A percentile compares a stretch with the other conserved stretches of the same genome.
Evolutionary conservation across 208 protist genomes (phyloP).

Genomic region (Acanthamoeba healyi): DNA sequence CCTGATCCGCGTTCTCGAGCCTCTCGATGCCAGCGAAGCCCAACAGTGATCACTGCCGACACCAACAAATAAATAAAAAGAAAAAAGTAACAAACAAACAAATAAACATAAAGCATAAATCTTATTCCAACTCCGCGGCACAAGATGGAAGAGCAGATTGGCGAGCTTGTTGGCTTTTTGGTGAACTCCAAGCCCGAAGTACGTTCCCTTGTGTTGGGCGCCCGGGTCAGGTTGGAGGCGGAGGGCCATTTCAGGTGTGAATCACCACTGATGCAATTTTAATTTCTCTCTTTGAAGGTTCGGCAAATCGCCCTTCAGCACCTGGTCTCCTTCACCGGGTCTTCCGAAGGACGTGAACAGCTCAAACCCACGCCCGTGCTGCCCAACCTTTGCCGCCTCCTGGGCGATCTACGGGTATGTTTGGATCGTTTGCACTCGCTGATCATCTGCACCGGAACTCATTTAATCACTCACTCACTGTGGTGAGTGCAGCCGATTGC

Average conservation of each 20-base stretch:
- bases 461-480: background rate
- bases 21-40: slow-evolving; percentile 26
- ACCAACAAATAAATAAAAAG: background rate
- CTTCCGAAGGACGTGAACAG: slow-evolving; percentile 21
- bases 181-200: slow-evolving; percentile 71
- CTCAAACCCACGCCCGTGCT: slow-evolving; percentile 29
- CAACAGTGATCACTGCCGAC: background rate
- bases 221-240: too few species aligned
- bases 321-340: slow-evolving; percentile 25
- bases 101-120: background rate
- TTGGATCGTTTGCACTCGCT: too few species aligned
- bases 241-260: background rate
- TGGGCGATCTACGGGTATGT: slow-evolving; percentile 51
- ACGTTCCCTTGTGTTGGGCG: background rate
- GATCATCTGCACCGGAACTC: too few species aligned
- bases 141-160: slow-evolving; percentile 64
- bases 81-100: background rate
- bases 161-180: slow-evolving; percentile 68
- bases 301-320: slow-evolving; percentile 73
- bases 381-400: slow-evolving; percentile 40
- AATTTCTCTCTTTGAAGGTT: slow-evolving; percentile 58
- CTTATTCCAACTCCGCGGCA: slow-evolving; percentile 19
- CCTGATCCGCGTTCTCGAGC: slow-evolving; percentile 81
- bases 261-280: background rate
- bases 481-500: slow-evolving; percentile 29